Conservation (phyloP, 78 protist species). For the Neovahlkampfia damariscottae region DNA sequence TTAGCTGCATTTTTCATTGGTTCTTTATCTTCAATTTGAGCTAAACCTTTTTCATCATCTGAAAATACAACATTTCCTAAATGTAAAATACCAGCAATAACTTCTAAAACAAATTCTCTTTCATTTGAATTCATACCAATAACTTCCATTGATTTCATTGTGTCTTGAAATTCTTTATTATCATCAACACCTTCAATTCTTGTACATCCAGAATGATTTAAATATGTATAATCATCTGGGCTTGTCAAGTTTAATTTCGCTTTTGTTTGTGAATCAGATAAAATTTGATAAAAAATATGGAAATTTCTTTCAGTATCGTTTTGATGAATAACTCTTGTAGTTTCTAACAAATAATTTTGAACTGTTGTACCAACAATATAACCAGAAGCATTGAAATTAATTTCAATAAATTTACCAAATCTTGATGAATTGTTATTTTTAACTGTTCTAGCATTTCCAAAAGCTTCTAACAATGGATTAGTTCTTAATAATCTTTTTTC, state of each 20-base stretch:
- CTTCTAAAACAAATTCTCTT: background rate
- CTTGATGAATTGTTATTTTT: slow-evolving; percentile 78
- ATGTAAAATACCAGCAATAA: slow-evolving; percentile 20
- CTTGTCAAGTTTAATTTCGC: slow-evolving; percentile 20
- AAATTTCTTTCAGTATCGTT: slow-evolving; percentile 73
- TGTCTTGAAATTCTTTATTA: slow-evolving; percentile 15
- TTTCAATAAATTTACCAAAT: slow-evolving; percentile 74
- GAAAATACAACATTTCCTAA: background rate
- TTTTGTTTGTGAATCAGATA: background rate
- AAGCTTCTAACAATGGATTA: slow-evolving; percentile 62
- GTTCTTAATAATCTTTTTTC: slow-evolving; percentile 34
- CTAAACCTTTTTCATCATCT: background rate
- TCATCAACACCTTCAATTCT: slow-evolving; percentile 54
- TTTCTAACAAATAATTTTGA: slow-evolving; percentile 62
- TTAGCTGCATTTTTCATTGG: background rate
- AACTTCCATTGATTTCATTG: background rate
- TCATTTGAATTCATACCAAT: background rate
- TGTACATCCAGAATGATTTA: slow-evolving; percentile 48
- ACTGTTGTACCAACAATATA: slow-evolving; percentile 59
- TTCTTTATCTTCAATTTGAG: background rate
- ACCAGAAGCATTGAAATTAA: slow-evolving; percentile 49
- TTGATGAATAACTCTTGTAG: slow-evolving; percentile 64
- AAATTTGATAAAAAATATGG: slow-evolving; percentile 67
- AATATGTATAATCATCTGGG: slow-evolving; percentile 37
- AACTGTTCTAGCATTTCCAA: slow-evolving; percentile 81